Evolutionary conservation across 164 flowering plant species (phyloP), one percentile per base, ranked within the genome.

Genomic region (Magnolia changhungtana): DNA sequence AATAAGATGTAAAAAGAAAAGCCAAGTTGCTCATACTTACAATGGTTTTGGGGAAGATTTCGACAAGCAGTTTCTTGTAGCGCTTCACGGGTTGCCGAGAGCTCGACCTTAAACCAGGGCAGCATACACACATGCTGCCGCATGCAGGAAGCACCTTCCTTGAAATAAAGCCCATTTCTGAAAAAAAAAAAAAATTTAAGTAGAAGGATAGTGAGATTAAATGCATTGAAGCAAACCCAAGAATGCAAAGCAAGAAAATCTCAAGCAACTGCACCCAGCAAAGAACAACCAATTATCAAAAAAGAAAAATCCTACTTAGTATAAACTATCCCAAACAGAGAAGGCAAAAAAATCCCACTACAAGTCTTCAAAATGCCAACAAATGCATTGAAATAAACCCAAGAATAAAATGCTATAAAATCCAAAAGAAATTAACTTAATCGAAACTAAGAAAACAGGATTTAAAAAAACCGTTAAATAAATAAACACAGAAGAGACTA

Each of bases 21-120:
- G 14, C 18, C 37, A 66, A 58, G 63, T 31, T 72, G 37, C 51
- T 10, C 8, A 45, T 50, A 78, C 92, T 89, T 72, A 93, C 97
- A 75, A 77, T 77, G 65, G 91, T 85, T 79, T 89, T 93, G 70
- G 97, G 97, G 84, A 95, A 95, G 80, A 95, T 91, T 63, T 90
- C 96, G 50, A 94, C 83, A 65, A 95, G 92, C 83, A 95, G 77
- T 78, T 95, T 95, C 83, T 90, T 95, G 87, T 93, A 95, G 6
- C 98, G 91, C 82, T 93, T 95, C 27, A 93, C 97, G 0, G 99
- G 99, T 50, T 91, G 97, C 23, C 98, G 85, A 67, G 99, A 95
- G 72, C 96, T 88, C 7, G 99, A 88, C 83, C 99, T 90, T 87
- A 95, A 61, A 77, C 94, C 93, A 80, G 99, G 98, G 77, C 99